phyloP scores from a whole-genome alignment of 1,284 basidiomycete genomes.

The Ustanciosporium gigantosporum region DNA sequence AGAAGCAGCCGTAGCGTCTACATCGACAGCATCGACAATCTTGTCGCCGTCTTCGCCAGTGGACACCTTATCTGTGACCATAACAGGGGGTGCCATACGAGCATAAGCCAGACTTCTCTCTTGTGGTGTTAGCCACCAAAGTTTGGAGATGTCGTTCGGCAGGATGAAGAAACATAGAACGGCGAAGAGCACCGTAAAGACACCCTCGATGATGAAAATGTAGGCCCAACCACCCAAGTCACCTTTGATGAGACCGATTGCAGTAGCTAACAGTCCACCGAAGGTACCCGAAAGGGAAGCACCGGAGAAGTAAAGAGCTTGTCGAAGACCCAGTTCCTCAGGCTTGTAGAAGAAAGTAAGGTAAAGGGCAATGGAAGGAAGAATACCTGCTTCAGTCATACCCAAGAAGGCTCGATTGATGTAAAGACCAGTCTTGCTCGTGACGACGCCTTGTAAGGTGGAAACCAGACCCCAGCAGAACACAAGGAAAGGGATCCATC shows the following conservation, averaged over 20 bases:
- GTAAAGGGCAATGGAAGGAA: slow-evolving; percentile 49
- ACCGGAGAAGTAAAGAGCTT: slow-evolving; percentile 55
- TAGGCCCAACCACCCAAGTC: slow-evolving; percentile 40
- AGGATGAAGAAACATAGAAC: slow-evolving; percentile 37
- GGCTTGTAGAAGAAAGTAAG: slow-evolving; percentile 55
- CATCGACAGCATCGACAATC: slow-evolving; percentile 3
- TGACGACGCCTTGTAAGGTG: slow-evolving; percentile 48
- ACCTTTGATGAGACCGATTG: slow-evolving; percentile 45
- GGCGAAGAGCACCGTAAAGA: slow-evolving; percentile 49
- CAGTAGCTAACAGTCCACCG: slow-evolving; percentile 51
- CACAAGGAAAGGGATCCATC: slow-evolving; percentile 50
- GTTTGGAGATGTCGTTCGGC: slow-evolving; percentile 41
- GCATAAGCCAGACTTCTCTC: slow-evolving; percentile 42
- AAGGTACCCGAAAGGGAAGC: slow-evolving; percentile 51
- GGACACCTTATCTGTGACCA: no score
- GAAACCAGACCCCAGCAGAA: slow-evolving; percentile 46
- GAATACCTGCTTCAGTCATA: slow-evolving; percentile 42
- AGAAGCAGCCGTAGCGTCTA: slow-evolving; percentile 8
- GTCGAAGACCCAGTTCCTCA: slow-evolving; percentile 48
- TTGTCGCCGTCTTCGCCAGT: neutral
- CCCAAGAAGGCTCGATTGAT: slow-evolving; percentile 54
- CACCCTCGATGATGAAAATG: slow-evolving; percentile 56
- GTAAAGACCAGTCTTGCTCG: slow-evolving; percentile 42
- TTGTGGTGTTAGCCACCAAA: slow-evolving; percentile 39
- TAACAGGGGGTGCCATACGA: slow-evolving; percentile 24